Conservation (phyloP, 805 yeast genomes). For the Starmerella bombicola region DNA sequence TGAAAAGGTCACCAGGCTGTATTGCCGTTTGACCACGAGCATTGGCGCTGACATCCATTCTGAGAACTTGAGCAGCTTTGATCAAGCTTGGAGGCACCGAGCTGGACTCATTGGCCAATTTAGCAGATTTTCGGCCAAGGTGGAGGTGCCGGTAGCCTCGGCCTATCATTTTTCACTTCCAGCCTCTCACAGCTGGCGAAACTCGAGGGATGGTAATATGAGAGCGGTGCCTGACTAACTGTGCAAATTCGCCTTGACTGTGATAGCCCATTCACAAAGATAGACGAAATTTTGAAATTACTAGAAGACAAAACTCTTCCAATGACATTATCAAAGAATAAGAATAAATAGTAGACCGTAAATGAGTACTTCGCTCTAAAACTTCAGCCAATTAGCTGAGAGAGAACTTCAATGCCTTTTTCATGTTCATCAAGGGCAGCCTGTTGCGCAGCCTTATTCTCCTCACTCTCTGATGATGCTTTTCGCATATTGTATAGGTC, state of each 20-base stretch:
- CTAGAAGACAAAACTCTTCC: too few species aligned
- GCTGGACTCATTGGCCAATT: background rate
- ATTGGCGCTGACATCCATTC: slow-evolving; percentile 6
- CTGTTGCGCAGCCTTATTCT: background rate
- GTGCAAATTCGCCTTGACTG: too few species aligned
- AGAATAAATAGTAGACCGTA: too few species aligned
- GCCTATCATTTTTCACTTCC: background rate
- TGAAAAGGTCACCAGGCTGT: background rate
- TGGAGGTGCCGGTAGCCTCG: slow-evolving; percentile 5
- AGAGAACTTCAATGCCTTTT: slow-evolving; percentile 9
- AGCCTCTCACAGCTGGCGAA: background rate
- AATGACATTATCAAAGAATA: too few species aligned
- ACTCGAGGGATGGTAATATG: too few species aligned
- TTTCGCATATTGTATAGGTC: background rate
- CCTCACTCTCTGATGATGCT: background rate
- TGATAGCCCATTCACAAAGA: too few species aligned
- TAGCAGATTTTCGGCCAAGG: slow-evolving; percentile 2
- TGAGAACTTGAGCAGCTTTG: slow-evolving; percentile 14
- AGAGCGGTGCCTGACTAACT: too few species aligned
- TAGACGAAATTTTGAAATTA: too few species aligned
- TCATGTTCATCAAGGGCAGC: slow-evolving; percentile 9
- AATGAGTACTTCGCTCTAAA: too few species aligned
- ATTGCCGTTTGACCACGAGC: background rate
- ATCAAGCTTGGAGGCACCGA: slow-evolving; percentile 8
- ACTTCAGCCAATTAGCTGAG: slow-evolving; percentile 9